A percentile compares a stretch with the other conserved stretches of the same genome.
Evolutionary conservation across 2,329 filamentous ascomycete genomes (phyloP).

Genomic region (Neophaeococcomyces mojaviensis): DNA sequence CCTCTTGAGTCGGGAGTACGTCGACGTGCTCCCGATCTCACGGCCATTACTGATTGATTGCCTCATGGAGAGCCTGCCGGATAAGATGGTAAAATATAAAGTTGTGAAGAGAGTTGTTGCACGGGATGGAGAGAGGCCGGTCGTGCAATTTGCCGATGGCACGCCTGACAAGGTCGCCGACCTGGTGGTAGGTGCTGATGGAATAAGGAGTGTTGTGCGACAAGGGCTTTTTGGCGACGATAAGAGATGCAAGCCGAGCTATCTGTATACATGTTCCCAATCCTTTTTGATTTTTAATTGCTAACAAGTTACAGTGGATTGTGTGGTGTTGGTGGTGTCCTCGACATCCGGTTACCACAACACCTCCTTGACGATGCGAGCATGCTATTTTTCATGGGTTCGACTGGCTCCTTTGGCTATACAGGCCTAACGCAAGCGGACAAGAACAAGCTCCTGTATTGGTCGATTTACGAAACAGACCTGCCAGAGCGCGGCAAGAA

Average conservation of each 20-base stretch:
- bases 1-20: constrained; percentile 11
- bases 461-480: constrained; percentile 34
- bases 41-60: constrained; percentile 32
- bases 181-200: constrained; percentile 36
- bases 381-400: constrained; percentile 1
- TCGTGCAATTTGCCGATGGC: constrained; percentile 29
- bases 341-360: not conserved
- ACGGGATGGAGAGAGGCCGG: constrained; percentile 22
- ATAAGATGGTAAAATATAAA: constrained; percentile 28
- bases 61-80: constrained; percentile 29
- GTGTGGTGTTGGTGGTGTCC: not conserved
- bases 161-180: constrained; percentile 29
- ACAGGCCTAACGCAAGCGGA: not conserved
- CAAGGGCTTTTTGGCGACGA: constrained; percentile 29
- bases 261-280: not conserved
- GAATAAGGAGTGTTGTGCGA: constrained; percentile 30
- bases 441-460: constrained; percentile 1
- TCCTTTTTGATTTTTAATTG: not conserved
- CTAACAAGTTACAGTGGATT: not conserved
- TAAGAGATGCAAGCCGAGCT: not conserved
- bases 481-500: constrained; percentile 28
- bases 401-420: constrained; percentile 1
- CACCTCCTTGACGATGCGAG: constrained; percentile 2
- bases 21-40: constrained; percentile 27
- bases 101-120: constrained; percentile 25